phyloP scores from a whole-genome alignment of 1,139 yeast species.

The Pichia terricola region DNA sequence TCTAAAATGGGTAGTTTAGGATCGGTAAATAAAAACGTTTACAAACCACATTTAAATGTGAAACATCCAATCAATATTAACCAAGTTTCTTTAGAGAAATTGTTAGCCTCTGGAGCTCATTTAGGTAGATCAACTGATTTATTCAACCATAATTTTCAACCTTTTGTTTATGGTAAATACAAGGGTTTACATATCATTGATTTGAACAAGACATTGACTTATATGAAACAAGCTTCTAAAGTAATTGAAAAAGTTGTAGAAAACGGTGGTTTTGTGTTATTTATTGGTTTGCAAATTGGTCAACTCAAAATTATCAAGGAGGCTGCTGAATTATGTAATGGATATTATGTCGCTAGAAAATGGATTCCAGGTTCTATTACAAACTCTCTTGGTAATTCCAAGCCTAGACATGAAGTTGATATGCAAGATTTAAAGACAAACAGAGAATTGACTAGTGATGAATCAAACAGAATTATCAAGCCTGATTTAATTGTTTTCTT shows the following conservation, averaged over 20 bases:
- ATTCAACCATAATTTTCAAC: slow-evolving; percentile 82
- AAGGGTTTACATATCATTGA: slow-evolving; percentile 86
- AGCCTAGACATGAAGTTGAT: slow-evolving; percentile 59
- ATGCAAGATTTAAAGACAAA: slow-evolving; percentile 54
- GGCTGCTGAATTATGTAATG: slow-evolving; percentile 71
- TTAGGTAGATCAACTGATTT: slow-evolving; percentile 78
- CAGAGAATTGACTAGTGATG: slow-evolving; percentile 41
- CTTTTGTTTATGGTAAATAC: slow-evolving; percentile 78
- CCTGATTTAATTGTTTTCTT: slow-evolving; percentile 84
- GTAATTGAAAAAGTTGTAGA: slow-evolving; percentile 74
- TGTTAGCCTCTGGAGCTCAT: slow-evolving; percentile 90
- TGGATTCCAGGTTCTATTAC: slow-evolving; percentile 97
- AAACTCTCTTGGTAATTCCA: slow-evolving; percentile 68
- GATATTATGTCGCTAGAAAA: slow-evolving; percentile 72
- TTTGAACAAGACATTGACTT: slow-evolving; percentile 68
- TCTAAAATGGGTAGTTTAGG: slow-evolving; percentile 49
- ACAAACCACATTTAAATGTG: slow-evolving; percentile 61
- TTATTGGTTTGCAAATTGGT: slow-evolving; percentile 76
- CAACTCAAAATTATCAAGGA: slow-evolving; percentile 66
- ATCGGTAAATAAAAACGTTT: slow-evolving; percentile 51
- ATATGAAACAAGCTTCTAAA: slow-evolving; percentile 68
- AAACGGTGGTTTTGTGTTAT: slow-evolving; percentile 77
- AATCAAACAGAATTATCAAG: slow-evolving; percentile 43
- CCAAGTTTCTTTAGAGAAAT: slow-evolving; percentile 54
- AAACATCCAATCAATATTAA: slow-evolving; percentile 46